Evolutionary conservation across 2,329 filamentous ascomycete species (phyloP).

Genomic region (Neurospora sp.): DNA sequence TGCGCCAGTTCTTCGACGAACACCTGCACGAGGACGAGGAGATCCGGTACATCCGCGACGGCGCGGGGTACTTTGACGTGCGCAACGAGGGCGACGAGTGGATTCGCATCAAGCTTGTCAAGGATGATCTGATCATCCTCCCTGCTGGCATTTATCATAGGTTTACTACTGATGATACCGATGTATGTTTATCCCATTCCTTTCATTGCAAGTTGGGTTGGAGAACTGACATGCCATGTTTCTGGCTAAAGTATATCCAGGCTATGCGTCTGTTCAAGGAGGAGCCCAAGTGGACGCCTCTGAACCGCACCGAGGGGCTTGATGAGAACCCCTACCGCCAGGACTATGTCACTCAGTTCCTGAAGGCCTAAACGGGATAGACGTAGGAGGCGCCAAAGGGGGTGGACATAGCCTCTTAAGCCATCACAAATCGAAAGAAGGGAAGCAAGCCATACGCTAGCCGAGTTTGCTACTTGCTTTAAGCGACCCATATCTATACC

Average conservation of each 20-base stretch:
- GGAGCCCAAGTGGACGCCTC: slow-evolving; percentile 93
- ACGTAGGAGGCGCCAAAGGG: not conserved
- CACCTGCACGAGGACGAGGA: slow-evolving; percentile 98
- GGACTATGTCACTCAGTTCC: slow-evolving; percentile 56
- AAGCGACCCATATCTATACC: not conserved
- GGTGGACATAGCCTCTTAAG: not conserved
- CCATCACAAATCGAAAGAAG: not conserved
- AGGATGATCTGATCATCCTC: slow-evolving; percentile 84
- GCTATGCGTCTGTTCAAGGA: slow-evolving; percentile 97
- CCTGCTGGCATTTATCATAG: slow-evolving; percentile 95
- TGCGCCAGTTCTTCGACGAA: slow-evolving; percentile 88
- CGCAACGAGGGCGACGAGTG: slow-evolving; percentile 73
- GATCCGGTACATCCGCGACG: slow-evolving; percentile 87
- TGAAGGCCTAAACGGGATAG: slow-evolving; percentile 13
- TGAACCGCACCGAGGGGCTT: slow-evolving; percentile 71
- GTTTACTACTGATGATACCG: slow-evolving; percentile 86
- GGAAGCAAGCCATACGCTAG: not conserved
- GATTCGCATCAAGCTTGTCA: slow-evolving; percentile 77
- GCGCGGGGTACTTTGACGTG: slow-evolving; percentile 89
- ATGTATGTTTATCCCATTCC: slow-evolving; percentile 50
- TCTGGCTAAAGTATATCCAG: slow-evolving; percentile 59
- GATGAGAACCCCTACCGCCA: slow-evolving; percentile 71
- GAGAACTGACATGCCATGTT: not conserved
- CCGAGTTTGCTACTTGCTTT: not conserved
- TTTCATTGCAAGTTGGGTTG: not conserved